phyloP scores from a whole-genome alignment of 2,329 filamentous ascomycete species.

The Chrysoporthe cubensis region DNA sequence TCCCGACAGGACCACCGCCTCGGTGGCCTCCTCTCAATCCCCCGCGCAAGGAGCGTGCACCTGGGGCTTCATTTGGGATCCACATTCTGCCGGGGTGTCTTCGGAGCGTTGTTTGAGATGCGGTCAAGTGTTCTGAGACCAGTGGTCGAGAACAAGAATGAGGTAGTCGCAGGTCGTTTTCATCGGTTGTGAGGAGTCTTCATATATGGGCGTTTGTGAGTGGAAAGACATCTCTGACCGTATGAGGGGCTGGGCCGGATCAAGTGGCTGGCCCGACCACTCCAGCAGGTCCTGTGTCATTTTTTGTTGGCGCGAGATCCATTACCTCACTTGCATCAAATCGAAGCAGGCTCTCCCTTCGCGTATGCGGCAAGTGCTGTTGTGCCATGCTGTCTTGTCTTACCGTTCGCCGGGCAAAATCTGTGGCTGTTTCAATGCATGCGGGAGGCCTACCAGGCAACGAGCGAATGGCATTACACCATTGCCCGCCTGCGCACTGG shows the following conservation, averaged over 20 bases:
- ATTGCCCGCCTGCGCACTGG: neutral
- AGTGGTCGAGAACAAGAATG: neutral
- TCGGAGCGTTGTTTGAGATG: neutral
- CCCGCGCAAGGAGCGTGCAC: neutral
- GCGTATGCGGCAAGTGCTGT: neutral
- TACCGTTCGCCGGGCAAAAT: constrained; percentile 12
- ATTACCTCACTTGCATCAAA: constrained; percentile 1
- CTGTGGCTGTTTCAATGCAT: constrained; percentile 31
- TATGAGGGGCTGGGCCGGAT: neutral
- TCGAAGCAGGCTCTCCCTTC: neutral
- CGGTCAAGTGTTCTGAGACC: neutral
- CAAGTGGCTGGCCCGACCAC: neutral
- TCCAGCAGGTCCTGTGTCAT: neutral
- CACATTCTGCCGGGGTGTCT: neutral
- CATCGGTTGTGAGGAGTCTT: neutral
- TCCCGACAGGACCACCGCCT: constrained; percentile 1
- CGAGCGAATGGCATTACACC: constrained; percentile 1
- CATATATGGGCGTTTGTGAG: neutral
- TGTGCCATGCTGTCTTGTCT: neutral
- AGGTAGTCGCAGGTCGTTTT: neutral
- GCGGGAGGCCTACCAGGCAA: constrained; percentile 22
- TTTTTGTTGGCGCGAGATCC: constrained; percentile 3
- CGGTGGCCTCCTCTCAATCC: constrained; percentile 2
- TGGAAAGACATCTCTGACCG: neutral
- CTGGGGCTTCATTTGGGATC: neutral